These are phyloP conservation scores for Anethum foeniculum DNA, from an alignment of 140 eudicot genomes.

Conservation along the genomic window DNA sequence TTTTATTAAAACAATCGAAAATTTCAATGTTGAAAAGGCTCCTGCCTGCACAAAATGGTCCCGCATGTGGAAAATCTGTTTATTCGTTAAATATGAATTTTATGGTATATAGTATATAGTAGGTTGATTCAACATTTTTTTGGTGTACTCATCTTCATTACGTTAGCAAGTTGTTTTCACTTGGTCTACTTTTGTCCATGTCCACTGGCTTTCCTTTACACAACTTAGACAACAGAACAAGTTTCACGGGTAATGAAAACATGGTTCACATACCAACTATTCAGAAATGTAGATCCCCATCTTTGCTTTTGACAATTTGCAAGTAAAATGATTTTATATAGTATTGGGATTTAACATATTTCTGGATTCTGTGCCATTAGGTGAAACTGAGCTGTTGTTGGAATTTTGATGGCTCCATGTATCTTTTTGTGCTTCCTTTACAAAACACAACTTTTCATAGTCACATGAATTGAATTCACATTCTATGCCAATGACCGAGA, in stretches of 20 bases:
- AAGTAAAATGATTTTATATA: neutral
- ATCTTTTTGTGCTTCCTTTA: conserved; percentile 1
- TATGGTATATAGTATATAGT: too few relatives aligned
- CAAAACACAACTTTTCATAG: conserved; percentile 2
- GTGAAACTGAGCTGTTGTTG: conserved; percentile 2
- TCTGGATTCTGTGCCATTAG: conserved; percentile 4
- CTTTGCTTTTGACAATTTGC: neutral
- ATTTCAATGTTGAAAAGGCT: too few relatives aligned
- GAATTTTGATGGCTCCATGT: neutral
- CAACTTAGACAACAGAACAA: neutral
- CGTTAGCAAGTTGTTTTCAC: too few relatives aligned
- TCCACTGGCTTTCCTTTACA: too few relatives aligned
- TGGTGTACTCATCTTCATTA: too few relatives aligned
- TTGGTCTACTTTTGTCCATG: too few relatives aligned
- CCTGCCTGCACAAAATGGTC: too few relatives aligned
- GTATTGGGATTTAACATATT: neutral
- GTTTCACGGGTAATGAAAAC: neutral
- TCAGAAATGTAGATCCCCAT: neutral
- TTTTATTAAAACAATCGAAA: too few relatives aligned
- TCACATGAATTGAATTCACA: conserved; percentile 1
- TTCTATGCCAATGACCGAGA: neutral
- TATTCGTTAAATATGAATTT: too few relatives aligned
- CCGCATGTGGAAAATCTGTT: too few relatives aligned
- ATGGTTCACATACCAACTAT: conserved; percentile 3
- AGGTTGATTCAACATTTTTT: too few relatives aligned